These are phyloP conservation scores for Botrytis tulipae DNA, from an alignment of 2,329 filamentous ascomycete genomes.

Conservation along the genomic window DNA sequence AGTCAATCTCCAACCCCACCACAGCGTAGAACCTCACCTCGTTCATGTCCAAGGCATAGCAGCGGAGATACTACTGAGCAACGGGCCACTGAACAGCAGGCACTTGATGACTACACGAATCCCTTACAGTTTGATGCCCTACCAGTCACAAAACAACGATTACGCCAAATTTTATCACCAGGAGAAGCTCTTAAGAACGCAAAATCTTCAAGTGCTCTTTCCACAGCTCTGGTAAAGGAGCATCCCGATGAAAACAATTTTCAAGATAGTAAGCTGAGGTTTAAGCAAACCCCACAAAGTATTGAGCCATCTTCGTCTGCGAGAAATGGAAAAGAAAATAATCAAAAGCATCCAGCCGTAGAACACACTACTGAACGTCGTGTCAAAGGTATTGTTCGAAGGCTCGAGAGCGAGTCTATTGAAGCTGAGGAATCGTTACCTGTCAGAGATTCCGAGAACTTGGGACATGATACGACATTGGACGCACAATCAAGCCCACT, in stretches of 20 bases:
- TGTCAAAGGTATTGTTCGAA: conserved; percentile 8
- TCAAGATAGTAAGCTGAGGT: not conserved
- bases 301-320: not conserved
- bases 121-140: conserved; percentile 23
- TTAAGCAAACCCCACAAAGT: conserved; percentile 5
- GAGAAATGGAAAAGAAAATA: not conserved
- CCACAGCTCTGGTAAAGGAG: conserved; percentile 15
- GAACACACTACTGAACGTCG: not conserved
- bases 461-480: not conserved
- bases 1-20: conserved; percentile 41
- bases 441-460: not conserved
- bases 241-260: conserved; percentile 10
- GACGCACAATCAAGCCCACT: not conserved
- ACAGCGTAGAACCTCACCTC: conserved; percentile 35
- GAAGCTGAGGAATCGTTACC: not conserved
- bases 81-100: not conserved
- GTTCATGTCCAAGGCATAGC: not conserved
- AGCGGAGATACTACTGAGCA: not conserved
- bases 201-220: conserved; percentile 17
- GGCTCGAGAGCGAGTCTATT: not conserved
- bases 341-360: not conserved
- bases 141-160: conserved; percentile 31
- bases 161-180: not conserved
- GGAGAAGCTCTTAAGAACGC: conserved; percentile 12
- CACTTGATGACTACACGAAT: not conserved